These are phyloP conservation scores for Schizophyllum amplum DNA, from an alignment of 1,284 basidiomycete species.

Conservation along the genomic window DNA sequence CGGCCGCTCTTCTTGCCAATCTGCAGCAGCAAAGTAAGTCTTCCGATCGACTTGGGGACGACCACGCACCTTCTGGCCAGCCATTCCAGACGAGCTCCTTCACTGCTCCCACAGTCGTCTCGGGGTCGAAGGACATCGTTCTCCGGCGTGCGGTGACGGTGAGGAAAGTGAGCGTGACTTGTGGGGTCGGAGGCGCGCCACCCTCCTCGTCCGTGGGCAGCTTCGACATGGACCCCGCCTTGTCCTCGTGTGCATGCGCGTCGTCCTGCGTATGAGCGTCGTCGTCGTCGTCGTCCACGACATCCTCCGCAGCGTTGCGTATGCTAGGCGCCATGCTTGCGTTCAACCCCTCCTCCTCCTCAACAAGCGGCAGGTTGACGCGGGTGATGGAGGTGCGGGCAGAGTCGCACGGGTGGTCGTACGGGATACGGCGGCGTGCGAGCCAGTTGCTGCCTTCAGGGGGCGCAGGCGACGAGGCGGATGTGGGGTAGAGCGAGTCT, in stretches of 20 bases:
- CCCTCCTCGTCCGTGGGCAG: conserved; percentile 1
- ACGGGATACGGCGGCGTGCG: neutral
- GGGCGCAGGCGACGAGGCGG: too few relatives aligned
- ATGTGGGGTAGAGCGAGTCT: neutral
- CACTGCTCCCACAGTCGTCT: conserved; percentile 69
- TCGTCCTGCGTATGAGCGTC: too few relatives aligned
- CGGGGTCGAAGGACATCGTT: conserved; percentile 73
- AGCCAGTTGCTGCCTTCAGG: neutral
- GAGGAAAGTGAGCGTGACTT: conserved; percentile 68
- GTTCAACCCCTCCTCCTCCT: neutral
- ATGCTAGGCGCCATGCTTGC: neutral
- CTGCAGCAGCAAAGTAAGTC: conserved; percentile 24
- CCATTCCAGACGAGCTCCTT: conserved; percentile 83
- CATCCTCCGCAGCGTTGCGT: neutral
- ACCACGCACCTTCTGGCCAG: conserved; percentile 67
- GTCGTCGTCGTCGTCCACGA: neutral
- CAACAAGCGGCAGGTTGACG: neutral
- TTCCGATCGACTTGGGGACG: neutral
- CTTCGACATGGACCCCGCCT: neutral
- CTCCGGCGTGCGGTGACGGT: conserved; percentile 67
- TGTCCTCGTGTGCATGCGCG: neutral
- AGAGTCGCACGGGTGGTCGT: neutral
- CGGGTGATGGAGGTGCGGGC: conserved; percentile 4
- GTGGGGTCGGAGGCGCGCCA: conserved; percentile 26
- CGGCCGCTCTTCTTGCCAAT: conserved; percentile 77